Base-by-base conservation (phyloP, 2,329 filamentous ascomycete species). In the Fusarium nodosum region DNA sequence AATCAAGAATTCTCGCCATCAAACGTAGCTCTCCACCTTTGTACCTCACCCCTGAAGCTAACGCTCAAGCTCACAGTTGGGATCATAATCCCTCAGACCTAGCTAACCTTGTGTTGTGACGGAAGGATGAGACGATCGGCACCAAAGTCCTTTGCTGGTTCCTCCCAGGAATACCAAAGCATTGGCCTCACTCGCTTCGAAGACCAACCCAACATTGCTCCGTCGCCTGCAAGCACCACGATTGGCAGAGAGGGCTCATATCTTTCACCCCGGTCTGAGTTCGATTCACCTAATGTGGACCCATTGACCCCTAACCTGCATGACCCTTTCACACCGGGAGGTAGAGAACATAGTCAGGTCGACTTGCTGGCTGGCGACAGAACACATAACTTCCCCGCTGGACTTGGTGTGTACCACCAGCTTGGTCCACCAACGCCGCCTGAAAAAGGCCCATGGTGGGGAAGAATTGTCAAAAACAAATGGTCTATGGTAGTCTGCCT, bases 401-500 rank as follows among this genome's bases (percentile, higher is more conserved):
- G 56, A 13, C 41, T 56, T 2, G 51, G 56, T 24, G 34, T 60
- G 4, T 56, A 56, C 16, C 56, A 56, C 16, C 36, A 39, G 7
- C 34, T 53, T 10, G 12, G 10, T n/a, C 10, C 18, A 24, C 41
- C 22, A 1, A 12, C 51, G 2, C 20, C 24, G 24, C 51, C 18
- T 16, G 28, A 34, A 1, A 56, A 46, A 47, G 56, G 39, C 22
- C 34, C 51, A 30, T 41, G 34, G 31, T 60, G 51, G 56, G 8
- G 41, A 3, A 46, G 34, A 12, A 2, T 64, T n/a, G 31, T 47
- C 2, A 54, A 51, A 15, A 66, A 39, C 16, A 65, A 56, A 33
- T 66, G 60, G 64, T 65, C 45, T 9, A 66, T 66, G 56, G 51
- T 61, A 4, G 28, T 20, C 7, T 65, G 56, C 8, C 55, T 66